Evolutionary conservation across 495 filamentous ascomycete genomes (phyloP).

Genomic region (Platismatia glauca): DNA sequence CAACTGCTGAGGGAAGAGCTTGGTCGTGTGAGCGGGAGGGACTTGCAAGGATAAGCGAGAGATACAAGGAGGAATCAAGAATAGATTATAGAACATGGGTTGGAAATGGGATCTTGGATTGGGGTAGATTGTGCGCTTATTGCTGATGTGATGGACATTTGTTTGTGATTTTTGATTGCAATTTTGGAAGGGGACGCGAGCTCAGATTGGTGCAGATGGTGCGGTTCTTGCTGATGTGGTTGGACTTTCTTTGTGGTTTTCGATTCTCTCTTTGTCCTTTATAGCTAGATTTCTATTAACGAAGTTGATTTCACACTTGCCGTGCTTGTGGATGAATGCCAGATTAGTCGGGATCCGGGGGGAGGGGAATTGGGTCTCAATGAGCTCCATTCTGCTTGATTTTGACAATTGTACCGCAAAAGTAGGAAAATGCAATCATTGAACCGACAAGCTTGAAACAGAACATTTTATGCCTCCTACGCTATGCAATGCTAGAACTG

Average conservation of each 20-base stretch:
- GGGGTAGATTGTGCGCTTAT: neutral
- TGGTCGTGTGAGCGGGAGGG: neutral
- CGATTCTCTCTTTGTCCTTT: neutral
- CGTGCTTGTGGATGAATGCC: neutral
- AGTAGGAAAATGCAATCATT: neutral
- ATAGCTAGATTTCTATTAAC: neutral
- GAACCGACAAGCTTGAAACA: neutral
- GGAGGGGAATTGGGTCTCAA: neutral
- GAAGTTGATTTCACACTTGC: neutral
- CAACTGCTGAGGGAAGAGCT: neutral
- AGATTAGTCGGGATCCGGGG: neutral
- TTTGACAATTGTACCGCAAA: neutral
- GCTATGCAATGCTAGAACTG: slow-evolving; percentile 1
- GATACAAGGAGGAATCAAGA: neutral
- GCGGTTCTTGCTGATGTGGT: neutral
- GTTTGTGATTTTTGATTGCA: neutral
- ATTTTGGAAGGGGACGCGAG: too few species aligned
- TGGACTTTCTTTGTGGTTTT: neutral
- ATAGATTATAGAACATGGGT: neutral
- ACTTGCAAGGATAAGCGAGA: neutral
- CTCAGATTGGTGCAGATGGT: too few species aligned
- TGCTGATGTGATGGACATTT: neutral
- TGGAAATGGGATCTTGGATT: neutral
- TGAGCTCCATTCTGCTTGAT: neutral
- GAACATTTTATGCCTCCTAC: neutral